Evolutionary conservation across 2,329 filamentous ascomycete species (phyloP).

Genomic region (Salinomyces thailandicus): DNA sequence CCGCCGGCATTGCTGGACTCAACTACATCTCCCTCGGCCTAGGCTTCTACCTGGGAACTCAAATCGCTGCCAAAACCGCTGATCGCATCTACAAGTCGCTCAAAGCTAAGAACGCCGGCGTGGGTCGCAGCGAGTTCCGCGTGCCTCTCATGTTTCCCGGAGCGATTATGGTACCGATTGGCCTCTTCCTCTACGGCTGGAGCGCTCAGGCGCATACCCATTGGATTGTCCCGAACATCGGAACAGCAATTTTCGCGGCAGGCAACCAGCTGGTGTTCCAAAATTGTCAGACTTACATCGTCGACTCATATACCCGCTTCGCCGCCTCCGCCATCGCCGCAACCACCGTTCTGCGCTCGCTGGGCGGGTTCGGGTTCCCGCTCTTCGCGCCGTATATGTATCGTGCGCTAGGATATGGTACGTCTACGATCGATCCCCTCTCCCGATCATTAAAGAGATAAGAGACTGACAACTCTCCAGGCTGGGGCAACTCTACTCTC

Average conservation of each 20-base stretch:
- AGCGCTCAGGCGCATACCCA: constrained; percentile 41
- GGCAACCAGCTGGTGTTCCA: constrained; percentile 49
- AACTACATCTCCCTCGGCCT: constrained; percentile 44
- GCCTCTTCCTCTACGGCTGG: constrained; percentile 52
- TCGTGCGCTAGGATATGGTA: constrained; percentile 31
- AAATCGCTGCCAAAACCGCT: constrained; percentile 28
- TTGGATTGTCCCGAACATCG: constrained; percentile 53
- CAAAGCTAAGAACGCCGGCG: constrained; percentile 28
- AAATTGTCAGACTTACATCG: constrained; percentile 51
- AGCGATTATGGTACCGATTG: constrained; percentile 42
- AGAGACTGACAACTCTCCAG: not conserved
- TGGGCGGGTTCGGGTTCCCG: constrained; percentile 50
- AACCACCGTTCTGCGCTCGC: constrained; percentile 44
- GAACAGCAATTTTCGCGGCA: constrained; percentile 44
- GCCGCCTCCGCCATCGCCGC: constrained; percentile 44
- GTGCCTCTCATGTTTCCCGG: constrained; percentile 47
- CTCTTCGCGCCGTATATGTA: constrained; percentile 49
- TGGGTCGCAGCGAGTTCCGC: constrained; percentile 33
- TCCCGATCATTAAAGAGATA: no score
- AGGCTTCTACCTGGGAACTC: constrained; percentile 48
- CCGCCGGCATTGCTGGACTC: constrained; percentile 24
- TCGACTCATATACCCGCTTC: constrained; percentile 43
- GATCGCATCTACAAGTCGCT: constrained; percentile 29
- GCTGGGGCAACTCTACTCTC: constrained; percentile 44
- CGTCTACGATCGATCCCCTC: no score